phyloP scores from a whole-genome alignment of 1,139 yeast genomes.

The Yamadazyma triangularis region DNA sequence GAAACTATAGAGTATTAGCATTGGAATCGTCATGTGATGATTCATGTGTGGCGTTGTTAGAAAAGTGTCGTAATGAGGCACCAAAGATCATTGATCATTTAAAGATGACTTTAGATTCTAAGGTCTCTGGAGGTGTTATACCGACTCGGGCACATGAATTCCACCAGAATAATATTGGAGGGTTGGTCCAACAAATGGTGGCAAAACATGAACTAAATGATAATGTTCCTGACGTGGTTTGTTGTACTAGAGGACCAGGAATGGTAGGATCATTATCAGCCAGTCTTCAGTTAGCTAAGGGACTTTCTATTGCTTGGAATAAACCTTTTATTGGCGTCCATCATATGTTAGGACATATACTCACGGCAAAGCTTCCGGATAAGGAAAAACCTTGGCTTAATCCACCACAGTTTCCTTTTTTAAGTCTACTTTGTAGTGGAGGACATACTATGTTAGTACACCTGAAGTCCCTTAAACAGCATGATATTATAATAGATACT shows the following conservation, averaged over 20 bases:
- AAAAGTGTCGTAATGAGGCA: constrained; percentile 32
- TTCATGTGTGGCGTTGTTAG: constrained; percentile 77
- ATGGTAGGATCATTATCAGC: constrained; percentile 87
- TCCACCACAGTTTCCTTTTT: constrained; percentile 66
- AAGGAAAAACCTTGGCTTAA: constrained; percentile 17
- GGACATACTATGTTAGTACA: constrained; percentile 91
- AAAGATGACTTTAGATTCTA: constrained; percentile 65
- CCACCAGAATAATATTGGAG: constrained; percentile 54
- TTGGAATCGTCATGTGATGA: constrained; percentile 96
- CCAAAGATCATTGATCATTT: constrained; percentile 57
- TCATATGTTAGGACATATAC: constrained; percentile 91
- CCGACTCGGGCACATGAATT: constrained; percentile 84
- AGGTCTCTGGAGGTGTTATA: constrained; percentile 73
- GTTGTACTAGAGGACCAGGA: constrained; percentile 97
- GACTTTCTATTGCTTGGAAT: constrained; percentile 72
- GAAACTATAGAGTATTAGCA: constrained; percentile 67
- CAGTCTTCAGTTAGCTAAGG: constrained; percentile 82
- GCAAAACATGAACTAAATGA: constrained; percentile 18
- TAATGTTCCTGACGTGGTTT: constrained; percentile 65
- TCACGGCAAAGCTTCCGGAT: constrained; percentile 59
- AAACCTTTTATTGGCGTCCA: constrained; percentile 86
- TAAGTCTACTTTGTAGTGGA: constrained; percentile 82
- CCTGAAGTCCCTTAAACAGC: constrained; percentile 56
- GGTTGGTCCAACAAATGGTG: constrained; percentile 23
- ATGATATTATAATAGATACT: constrained; percentile 70